A percentile compares a stretch with the other conserved stretches of the same genome.
phyloP scores from a whole-genome alignment of 2,329 filamentous ascomycete species.

The Penicillium sp. region DNA sequence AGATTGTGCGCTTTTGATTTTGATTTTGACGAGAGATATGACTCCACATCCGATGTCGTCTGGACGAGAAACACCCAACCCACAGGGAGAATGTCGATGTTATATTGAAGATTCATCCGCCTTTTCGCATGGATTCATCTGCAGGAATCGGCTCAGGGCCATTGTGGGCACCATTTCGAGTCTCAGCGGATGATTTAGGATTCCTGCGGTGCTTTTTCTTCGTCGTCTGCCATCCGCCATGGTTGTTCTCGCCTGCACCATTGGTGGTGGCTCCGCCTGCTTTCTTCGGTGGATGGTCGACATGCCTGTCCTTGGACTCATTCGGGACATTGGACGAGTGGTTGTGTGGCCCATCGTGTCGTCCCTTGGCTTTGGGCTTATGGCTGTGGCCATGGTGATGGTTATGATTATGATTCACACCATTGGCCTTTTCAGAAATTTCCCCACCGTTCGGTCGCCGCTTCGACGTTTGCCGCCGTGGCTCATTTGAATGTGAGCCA shows the following conservation, averaged over 20 bases:
- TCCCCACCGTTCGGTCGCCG: constrained; percentile 34
- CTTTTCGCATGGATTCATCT: constrained; percentile 47
- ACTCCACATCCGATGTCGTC: not conserved
- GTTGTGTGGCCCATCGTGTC: constrained; percentile 28
- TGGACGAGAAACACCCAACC: not conserved
- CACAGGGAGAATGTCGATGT: not conserved
- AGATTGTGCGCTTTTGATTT: not conserved
- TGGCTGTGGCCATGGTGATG: constrained; percentile 21
- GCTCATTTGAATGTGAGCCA: constrained; percentile 29
- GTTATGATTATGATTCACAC: constrained; percentile 30
- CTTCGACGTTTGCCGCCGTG: constrained; percentile 32
- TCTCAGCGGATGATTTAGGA: constrained; percentile 35
- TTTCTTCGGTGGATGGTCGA: constrained; percentile 30
- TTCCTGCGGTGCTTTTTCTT: constrained; percentile 45
- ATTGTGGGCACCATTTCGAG: constrained; percentile 26
- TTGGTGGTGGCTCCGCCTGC: constrained; percentile 20
- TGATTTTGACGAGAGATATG: not conserved
- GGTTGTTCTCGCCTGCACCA: constrained; percentile 24
- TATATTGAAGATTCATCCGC: constrained; percentile 30
- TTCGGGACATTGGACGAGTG: constrained; percentile 14
- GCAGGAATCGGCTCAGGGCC: constrained; percentile 41
- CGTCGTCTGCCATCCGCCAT: constrained; percentile 47
- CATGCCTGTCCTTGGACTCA: constrained; percentile 33
- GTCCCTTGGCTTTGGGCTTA: constrained; percentile 33
- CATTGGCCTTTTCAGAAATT: constrained; percentile 35